Evolutionary conservation across 345 rosid species (phyloP).

Genomic region (Pugionium cornutum): DNA sequence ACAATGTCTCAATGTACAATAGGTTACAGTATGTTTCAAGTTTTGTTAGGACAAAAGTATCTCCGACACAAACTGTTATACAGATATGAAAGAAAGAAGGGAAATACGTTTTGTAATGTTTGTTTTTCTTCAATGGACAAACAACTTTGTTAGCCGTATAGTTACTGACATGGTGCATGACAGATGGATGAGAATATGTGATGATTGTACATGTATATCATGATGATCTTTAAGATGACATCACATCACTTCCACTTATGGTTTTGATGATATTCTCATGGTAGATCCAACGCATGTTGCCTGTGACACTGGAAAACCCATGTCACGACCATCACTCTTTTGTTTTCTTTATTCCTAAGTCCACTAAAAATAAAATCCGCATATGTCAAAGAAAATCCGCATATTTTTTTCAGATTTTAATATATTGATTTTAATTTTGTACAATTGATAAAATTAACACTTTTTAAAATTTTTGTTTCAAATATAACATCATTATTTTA

Average conservation of each 20-base stretch:
- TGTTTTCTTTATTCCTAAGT: constrained; percentile 24
- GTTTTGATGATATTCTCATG: constrained; percentile 36
- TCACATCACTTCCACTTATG: constrained; percentile 34
- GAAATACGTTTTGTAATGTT: neutral
- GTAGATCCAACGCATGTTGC: constrained; percentile 36
- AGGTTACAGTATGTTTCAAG: too few relatives aligned
- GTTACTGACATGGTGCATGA: constrained; percentile 25
- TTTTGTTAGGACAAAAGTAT: too few relatives aligned
- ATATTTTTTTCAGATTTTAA: too few relatives aligned
- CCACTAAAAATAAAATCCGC: constrained; percentile 13
- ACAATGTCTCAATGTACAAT: too few relatives aligned
- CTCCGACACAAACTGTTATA: too few relatives aligned
- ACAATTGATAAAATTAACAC: too few relatives aligned
- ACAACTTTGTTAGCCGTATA: constrained; percentile 25
- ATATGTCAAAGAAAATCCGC: too few relatives aligned
- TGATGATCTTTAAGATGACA: constrained; percentile 32
- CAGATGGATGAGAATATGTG: constrained; percentile 34
- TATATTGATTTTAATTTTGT: too few relatives aligned
- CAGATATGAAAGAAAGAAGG: too few relatives aligned
- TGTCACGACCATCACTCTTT: constrained; percentile 30
- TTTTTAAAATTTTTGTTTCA: too few relatives aligned
- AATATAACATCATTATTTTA: too few relatives aligned
- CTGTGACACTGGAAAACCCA: constrained; percentile 36
- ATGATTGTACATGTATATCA: constrained; percentile 36
- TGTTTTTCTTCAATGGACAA: constrained; percentile 23